Evolutionary conservation across 116 monocot species (phyloP), one percentile per base, ranked within the genome.

Genomic region (Phalaenopsis hybrid): DNA sequence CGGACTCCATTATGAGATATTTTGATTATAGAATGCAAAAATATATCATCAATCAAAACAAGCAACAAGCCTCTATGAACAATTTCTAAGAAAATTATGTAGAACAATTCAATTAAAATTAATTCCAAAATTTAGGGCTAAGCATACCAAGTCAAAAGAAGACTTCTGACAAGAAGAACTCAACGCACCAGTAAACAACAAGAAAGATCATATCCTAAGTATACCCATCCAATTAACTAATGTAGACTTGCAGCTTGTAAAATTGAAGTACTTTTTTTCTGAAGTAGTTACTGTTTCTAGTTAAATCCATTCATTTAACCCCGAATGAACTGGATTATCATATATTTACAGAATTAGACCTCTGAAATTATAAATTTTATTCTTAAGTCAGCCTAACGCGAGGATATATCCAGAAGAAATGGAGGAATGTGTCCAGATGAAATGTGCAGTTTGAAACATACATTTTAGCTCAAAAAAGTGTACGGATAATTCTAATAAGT

Each of bases 401-500:
- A 41, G 41, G 41, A 41, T 41, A 0, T 41, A 41, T 41, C 41
- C 41, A 41, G 25, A 8, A 1, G 25, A 8, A 67, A 67, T 23
- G 4, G 67, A 67, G 67, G 25, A 67, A 67, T 67, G 28, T 67
- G 25, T 67, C 25, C 67, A 31, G 25, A 67, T 25, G 58, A 61
- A 79, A 57, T 57, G 58, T 20, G 5, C 20, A 79, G 43, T 15
- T 44, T 45, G 11, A 61, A 79, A 61, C 68, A 69, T 43, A 45
- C 16, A 12, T 16, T 13, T 25, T 25, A 25, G 51, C 50, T 48
- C 28, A 77, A 77, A 8, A 77, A 49, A 49, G 8, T 10, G 76
- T 49, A 77, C 23, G 10, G 59, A 33, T 28, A 16, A 57, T 20
- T 11, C 31, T 34, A 58, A 59, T 15, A 58, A 88, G 80, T 65